Evolutionary conservation across 805 yeast species (phyloP).

Genomic region (Scheffersomyces amazonensis): DNA sequence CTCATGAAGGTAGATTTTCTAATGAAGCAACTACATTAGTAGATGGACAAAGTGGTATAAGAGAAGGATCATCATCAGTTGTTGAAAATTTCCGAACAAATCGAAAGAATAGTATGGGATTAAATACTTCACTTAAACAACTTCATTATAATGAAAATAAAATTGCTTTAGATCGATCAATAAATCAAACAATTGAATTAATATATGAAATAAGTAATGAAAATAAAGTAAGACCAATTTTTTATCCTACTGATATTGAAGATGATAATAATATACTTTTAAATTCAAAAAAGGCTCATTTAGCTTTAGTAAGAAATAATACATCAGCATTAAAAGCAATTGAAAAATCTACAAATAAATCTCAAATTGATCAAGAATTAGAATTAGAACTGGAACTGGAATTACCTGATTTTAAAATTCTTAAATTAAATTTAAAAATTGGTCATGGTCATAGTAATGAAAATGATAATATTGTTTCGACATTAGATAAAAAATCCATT

Average conservation of each 20-base stretch:
- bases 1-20: constrained; percentile 28
- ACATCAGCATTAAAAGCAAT: constrained; percentile 4
- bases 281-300: constrained; percentile 49
- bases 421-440: constrained; percentile 60
- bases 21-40: constrained; percentile 25
- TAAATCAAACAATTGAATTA: constrained; percentile 50
- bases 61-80: constrained; percentile 9
- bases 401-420: constrained; percentile 50
- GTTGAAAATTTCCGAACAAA: constrained; percentile 1
- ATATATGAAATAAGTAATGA: constrained; percentile 52
- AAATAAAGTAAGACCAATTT: constrained; percentile 59
- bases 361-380: constrained; percentile 2
- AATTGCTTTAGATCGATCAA: constrained; percentile 59
- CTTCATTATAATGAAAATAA: constrained; percentile 74
- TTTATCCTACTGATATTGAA: constrained; percentile 50
- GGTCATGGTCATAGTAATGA: constrained; percentile 35
- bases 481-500: constrained; percentile 65
- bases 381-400: constrained; percentile 10
- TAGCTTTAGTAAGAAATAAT: constrained; percentile 50
- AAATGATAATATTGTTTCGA: constrained; percentile 45
- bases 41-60: constrained; percentile 25
- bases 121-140: constrained; percentile 63
- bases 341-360: neutral
- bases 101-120: constrained; percentile 11
- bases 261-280: constrained; percentile 31